Conservation (phyloP, 164 flowering plant genomes). For the Berberis vulgaris region DNA sequence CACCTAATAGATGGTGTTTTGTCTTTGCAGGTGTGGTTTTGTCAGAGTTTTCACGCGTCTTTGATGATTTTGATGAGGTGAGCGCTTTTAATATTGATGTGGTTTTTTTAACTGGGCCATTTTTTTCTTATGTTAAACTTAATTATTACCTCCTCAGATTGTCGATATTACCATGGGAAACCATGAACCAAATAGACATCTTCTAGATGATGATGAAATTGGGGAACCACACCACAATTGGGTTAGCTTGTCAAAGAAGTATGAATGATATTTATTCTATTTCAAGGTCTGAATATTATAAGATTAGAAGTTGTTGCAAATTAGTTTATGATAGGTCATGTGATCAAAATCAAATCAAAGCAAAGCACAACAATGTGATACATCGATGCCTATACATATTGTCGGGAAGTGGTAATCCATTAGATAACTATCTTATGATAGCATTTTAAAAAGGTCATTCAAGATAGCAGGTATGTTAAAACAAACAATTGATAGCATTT, state of each 20-base stretch:
- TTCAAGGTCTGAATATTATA: too few species aligned
- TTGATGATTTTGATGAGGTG: constrained; percentile 77
- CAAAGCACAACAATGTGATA: too few species aligned
- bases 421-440: too few species aligned
- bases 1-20: background rate
- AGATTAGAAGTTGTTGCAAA: too few species aligned
- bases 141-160: constrained; percentile 40
- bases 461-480: too few species aligned
- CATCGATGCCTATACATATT: too few species aligned
- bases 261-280: too few species aligned
- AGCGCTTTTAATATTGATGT: constrained; percentile 5
- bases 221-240: constrained; percentile 73
- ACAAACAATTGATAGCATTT: too few species aligned
- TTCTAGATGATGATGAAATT: constrained; percentile 35
- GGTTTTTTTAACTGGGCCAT: background rate
- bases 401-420: too few species aligned
- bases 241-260: constrained; percentile 23
- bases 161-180: constrained; percentile 67
- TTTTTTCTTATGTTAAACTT: background rate
- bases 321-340: too few species aligned
- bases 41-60: constrained; percentile 66
- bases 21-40: constrained; percentile 75
- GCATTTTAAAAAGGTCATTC: too few species aligned
- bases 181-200: constrained; percentile 36
- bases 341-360: too few species aligned